Evolutionary conservation across 2,329 filamentous ascomycete species (phyloP), one percentile per base, ranked within the genome.

Genomic region (Colletotrichum tamarilloi): DNA sequence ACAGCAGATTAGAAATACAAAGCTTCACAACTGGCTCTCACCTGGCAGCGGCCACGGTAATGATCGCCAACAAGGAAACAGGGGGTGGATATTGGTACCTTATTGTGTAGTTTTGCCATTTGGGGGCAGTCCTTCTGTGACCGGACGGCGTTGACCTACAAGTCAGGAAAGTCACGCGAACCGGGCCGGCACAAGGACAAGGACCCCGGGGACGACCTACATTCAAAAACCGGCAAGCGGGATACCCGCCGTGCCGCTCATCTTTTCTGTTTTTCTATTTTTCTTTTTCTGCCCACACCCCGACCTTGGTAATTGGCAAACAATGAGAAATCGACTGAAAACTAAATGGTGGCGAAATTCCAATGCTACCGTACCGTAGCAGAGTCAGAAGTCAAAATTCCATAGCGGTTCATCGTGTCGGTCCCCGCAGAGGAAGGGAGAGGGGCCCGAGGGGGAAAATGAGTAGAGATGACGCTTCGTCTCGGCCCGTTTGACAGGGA

Each of bases 401-500:
- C 46, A 58, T 52, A 49, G 28, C 35, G 49, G 58, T 56, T 65
- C 55, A 56, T 66, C 49, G 22, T 32, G 22, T 49, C 24, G 16
- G 22, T 19, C 60, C 58, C 67, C 60, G 35, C 67, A 73, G 46
- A 38, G 35, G 49, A 66, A 62, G 46, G 55, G 56, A 42, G 32
- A 12, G 52, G 32, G 28, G 22, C n/a, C 12, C 42, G 30, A 19
- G 52, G 32, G 32, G 22, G 52, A 16, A 7, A 28, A 24, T 11
- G 42, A 59, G 32, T n/a, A 68, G 35, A 28, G 63, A 62, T 19
- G 35, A 64, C 32, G 46, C 57, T 59, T 73, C 67, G 56, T 71
- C 49, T 73, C 71, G 71, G 71, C 55, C 71, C 71, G 71, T 28
- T 62, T 56, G 62, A 71, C 71, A 71, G 68, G 71, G 67, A 71